These are phyloP conservation scores for Chenopodium formosanum DNA, from an alignment of 148 eudicot species.

Conservation along the genomic window DNA sequence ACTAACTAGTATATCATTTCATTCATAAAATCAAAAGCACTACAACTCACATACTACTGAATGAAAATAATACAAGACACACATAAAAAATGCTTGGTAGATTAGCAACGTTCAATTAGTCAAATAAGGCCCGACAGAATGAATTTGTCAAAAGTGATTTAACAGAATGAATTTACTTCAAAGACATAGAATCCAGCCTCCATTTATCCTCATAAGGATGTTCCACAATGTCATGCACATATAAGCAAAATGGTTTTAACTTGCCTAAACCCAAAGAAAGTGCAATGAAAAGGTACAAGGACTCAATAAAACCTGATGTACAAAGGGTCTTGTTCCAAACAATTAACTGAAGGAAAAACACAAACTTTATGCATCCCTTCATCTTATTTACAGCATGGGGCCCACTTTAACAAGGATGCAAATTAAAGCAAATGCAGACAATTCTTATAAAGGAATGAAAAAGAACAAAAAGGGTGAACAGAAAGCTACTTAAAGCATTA, in stretches of 20 bases:
- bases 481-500: not conserved
- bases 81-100: not conserved
- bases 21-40: not conserved
- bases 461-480: not conserved
- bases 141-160: not conserved
- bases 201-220: not conserved
- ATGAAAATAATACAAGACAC: not conserved
- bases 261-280: too few species aligned
- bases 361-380: not conserved
- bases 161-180: not conserved
- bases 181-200: not conserved
- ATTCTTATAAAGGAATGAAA: not conserved
- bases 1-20: too few species aligned
- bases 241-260: not conserved
- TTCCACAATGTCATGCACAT: not conserved
- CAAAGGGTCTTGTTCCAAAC: not conserved
- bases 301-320: not conserved
- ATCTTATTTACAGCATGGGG: not conserved
- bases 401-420: not conserved
- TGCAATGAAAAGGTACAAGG: not conserved
- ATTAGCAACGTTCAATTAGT: not conserved
- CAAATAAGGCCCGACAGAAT: not conserved
- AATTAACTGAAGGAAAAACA: not conserved
- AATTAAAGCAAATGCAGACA: not conserved
- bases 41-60: not conserved